These are phyloP conservation scores for Pyrrhoderma noxium DNA, from an alignment of 1,284 basidiomycete species.

Conservation along the genomic window DNA sequence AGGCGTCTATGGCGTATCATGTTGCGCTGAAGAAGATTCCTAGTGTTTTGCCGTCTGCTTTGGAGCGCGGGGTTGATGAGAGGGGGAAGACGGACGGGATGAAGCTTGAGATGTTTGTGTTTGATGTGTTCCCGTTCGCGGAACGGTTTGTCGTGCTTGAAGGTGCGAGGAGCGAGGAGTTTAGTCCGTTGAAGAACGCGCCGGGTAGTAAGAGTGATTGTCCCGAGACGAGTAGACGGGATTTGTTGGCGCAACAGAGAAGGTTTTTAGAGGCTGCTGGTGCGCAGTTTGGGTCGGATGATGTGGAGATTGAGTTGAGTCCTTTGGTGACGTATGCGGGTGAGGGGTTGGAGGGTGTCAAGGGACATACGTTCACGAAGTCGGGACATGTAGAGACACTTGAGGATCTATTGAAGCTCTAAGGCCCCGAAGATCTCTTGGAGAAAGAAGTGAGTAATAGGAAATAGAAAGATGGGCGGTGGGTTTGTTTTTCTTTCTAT, in stretches of 20 bases:
- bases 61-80: constrained; percentile 49
- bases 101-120: constrained; percentile 99
- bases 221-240: constrained; percentile 83
- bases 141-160: constrained; percentile 83
- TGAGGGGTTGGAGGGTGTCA: constrained; percentile 78
- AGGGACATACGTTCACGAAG: constrained; percentile 71
- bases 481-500: too few species aligned
- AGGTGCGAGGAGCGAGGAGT: constrained; percentile 85
- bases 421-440: too few species aligned
- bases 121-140: constrained; percentile 97
- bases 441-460: too few species aligned
- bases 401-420: constrained; percentile 45
- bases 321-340: constrained; percentile 87
- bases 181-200: constrained; percentile 96
- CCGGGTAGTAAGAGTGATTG: constrained; percentile 84
- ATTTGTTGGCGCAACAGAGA: constrained; percentile 86
- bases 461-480: too few species aligned
- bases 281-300: constrained; percentile 53
- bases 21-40: constrained; percentile 98
- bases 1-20: constrained; percentile 90
- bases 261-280: constrained; percentile 81
- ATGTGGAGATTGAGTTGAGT: constrained; percentile 85
- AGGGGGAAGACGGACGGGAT: constrained; percentile 93
- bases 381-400: constrained; percentile 42
- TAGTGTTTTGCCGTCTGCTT: constrained; percentile 64